Evolutionary conservation across 1,284 basidiomycete species (phyloP).

Genomic region (Sporisorium exsertum): DNA sequence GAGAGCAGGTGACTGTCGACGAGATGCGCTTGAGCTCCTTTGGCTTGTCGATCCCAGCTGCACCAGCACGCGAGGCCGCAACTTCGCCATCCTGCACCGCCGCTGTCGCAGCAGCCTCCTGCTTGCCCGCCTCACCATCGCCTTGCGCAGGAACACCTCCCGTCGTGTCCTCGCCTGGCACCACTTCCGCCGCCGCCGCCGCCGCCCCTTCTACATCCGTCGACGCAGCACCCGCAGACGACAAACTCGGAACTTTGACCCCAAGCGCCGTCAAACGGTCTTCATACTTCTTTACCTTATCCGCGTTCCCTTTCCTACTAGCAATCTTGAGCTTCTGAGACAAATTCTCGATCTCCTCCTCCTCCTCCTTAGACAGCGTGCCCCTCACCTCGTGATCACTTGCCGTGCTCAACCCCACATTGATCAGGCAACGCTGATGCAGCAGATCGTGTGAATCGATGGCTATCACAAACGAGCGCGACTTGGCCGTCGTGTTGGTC

Average conservation of each 20-base stretch:
- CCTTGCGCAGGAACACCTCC: not conserved
- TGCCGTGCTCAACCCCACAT: slow-evolving; percentile 43
- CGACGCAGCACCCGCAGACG: slow-evolving; percentile 9
- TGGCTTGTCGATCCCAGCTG: slow-evolving; percentile 14
- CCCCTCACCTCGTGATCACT: slow-evolving; percentile 67
- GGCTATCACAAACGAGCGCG: slow-evolving; percentile 71
- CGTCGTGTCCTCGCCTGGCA: not conserved
- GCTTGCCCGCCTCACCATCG: slow-evolving; percentile 7
- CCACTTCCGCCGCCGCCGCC: not conserved
- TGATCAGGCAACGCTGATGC: slow-evolving; percentile 45
- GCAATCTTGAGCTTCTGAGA: slow-evolving; percentile 73
- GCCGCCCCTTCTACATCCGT: not conserved
- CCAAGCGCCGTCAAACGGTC: slow-evolving; percentile 71
- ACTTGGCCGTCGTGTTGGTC: slow-evolving; percentile 71
- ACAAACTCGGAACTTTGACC: slow-evolving; percentile 58
- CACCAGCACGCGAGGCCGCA: not conserved
- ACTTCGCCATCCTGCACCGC: not conserved
- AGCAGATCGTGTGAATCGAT: slow-evolving; percentile 60
- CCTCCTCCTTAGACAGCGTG: slow-evolving; percentile 71
- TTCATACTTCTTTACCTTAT: slow-evolving; percentile 73
- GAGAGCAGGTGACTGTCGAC: slow-evolving; percentile 57
- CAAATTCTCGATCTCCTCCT: slow-evolving; percentile 73
- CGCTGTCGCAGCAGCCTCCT: not conserved
- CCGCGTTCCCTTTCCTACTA: slow-evolving; percentile 71
- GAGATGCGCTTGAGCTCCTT: slow-evolving; percentile 54